Percentiles rank a stretch among this genome's conserved stretches.
Evolutionary conservation across 148 eudicot genomes (phyloP).

Genomic region (Hydrangea macrophylla): DNA sequence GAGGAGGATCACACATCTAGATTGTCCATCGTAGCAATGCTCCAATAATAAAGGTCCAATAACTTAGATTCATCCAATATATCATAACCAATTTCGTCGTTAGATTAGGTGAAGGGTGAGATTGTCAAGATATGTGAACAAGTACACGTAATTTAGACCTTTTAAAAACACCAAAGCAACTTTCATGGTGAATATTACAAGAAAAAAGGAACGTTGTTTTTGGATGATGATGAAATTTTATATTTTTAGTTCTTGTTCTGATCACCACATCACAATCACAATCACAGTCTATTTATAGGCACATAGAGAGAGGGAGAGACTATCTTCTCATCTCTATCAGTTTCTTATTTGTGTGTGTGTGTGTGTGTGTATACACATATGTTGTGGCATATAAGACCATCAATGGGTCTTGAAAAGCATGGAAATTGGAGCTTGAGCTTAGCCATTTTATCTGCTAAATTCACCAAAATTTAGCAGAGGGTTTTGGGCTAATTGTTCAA

Average conservation of each 20-base stretch:
- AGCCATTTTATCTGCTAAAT: constrained; percentile 9
- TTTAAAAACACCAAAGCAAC: neutral
- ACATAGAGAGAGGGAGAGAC: neutral
- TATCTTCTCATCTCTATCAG: constrained; percentile 5
- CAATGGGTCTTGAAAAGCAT: constrained; percentile 13
- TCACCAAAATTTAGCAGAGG: constrained; percentile 4
- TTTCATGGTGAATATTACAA: neutral
- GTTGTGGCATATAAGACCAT: neutral
- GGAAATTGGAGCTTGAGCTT: constrained; percentile 13
- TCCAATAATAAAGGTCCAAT: neutral
- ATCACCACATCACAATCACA: neutral
- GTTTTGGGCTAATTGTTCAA: constrained; percentile 9
- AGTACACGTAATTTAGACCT: neutral
- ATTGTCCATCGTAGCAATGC: neutral
- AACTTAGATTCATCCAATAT: neutral
- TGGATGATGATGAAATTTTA: constrained; percentile 10
- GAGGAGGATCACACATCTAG: neutral
- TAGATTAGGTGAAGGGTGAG: neutral
- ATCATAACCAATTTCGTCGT: neutral
- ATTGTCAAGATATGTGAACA: neutral
- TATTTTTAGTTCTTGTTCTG: neutral
- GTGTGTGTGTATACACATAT: constrained; percentile 3
- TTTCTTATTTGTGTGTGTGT: neutral
- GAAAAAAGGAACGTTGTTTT: neutral
- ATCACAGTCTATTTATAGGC: constrained; percentile 12